Evolutionary conservation across 2,329 filamentous ascomycete species (phyloP).

Genomic region (Exophiala aquamarina): DNA sequence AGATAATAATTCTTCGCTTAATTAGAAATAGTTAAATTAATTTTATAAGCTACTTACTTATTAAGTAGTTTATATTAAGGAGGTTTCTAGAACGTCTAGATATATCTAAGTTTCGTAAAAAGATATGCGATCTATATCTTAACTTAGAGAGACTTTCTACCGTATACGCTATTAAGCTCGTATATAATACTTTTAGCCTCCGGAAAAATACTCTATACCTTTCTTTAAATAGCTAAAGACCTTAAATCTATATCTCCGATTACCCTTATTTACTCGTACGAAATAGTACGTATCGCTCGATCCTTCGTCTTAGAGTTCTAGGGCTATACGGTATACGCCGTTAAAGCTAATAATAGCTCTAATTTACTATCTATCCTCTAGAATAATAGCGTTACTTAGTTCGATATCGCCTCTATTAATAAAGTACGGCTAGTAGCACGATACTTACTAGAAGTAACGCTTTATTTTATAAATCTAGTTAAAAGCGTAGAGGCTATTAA

Average conservation of each 20-base stretch:
- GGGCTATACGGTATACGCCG: constrained; percentile 1
- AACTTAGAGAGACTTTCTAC: no score
- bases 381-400: neutral
- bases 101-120: no score
- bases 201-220: no score
- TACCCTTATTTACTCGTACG: neutral
- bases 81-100: no score
- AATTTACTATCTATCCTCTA: constrained; percentile 1
- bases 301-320: neutral
- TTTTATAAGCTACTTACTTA: no score
- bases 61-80: no score
- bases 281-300: neutral
- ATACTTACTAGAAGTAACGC: neutral
- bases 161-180: no score
- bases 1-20: no score
- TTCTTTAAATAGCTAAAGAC: neutral
- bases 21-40: no score
- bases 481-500: constrained; percentile 5
- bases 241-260: constrained; percentile 2
- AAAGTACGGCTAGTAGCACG: neutral
- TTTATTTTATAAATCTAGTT: constrained; percentile 8
- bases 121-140: no score
- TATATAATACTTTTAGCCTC: no score
- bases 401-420: constrained; percentile 2
- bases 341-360: constrained; percentile 6